Base-by-base conservation (phyloP, 176 grass and related monocot genomes). In the Cymbopogon citratus region DNA sequence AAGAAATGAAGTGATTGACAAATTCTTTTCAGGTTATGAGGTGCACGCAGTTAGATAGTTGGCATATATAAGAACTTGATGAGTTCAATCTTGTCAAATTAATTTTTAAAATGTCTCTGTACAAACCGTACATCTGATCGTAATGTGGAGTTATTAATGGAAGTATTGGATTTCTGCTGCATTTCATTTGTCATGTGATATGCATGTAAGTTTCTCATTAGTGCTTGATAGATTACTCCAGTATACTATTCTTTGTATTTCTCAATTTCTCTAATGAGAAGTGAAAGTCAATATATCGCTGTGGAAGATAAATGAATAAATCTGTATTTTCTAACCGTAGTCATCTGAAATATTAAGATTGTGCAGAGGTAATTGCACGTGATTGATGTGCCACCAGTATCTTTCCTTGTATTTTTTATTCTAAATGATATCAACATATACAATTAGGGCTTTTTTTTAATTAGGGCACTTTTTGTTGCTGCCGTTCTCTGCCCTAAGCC, bases 151-250 rank as follows among this genome's bases (percentile, higher is more conserved):
- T 12, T 77, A 1, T 57, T 78, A 27, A 25, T 26, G 7, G 54
- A 43, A 0, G 24, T 63, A 21, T 1, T 63, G 10, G n/a, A 3
- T 31, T 74, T 78, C 9, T 18, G 36, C 45, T 70, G 3, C 19
- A 31, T 75, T 75, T 63, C 49, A 85, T 12, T 75, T 67, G 69
- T 24, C n/a, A 81, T 72, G 13, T 57, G 36, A 63, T 85, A 69
- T 81, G 10, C 40, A 38, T 65, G 62, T 75, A 68, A 10, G 28
- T 36, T 80, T 80, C 18, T 33, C 43, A 13, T 45, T 54, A 48
- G 16, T 76, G 43, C 24, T 69, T 23, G 56, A 51, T 61, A 61
- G 38, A 57, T 23, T 45, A 27, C 31, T 69, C 35, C 16, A 40
- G 38, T 44, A 41, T n/a, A 45, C 14, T 4, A 51, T 3, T 43